These are phyloP conservation scores for Penicillium sp. DNA, from an alignment of 2,329 filamentous ascomycete species.

Conservation along the genomic window DNA sequence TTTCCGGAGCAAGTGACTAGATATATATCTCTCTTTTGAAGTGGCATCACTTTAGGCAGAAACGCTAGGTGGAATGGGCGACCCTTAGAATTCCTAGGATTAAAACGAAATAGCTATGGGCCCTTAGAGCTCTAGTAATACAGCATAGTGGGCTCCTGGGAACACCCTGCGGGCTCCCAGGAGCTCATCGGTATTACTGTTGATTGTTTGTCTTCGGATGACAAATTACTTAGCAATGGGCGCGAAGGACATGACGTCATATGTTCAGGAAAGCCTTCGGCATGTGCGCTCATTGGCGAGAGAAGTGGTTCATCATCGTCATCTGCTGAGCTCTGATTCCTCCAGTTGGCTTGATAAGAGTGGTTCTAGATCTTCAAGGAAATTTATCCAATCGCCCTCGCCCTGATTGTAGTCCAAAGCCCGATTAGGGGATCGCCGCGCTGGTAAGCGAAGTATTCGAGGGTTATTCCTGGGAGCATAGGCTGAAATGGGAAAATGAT, in stretches of 20 bases:
- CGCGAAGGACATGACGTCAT: not conserved
- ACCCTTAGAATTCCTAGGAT: not conserved
- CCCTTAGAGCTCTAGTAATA: not conserved
- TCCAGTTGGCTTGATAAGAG: not conserved
- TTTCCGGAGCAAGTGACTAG: too few relatives aligned
- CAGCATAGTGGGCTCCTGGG: not conserved
- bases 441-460: slow-evolving; percentile 1
- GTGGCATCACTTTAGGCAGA: too few relatives aligned
- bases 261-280: not conserved
- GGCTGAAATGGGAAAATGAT: not conserved
- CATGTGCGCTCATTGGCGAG: not conserved
- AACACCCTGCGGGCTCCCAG: not conserved
- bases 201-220: not conserved
- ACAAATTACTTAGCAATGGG: not conserved
- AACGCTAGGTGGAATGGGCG: too few relatives aligned
- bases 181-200: not conserved
- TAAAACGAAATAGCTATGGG: not conserved
- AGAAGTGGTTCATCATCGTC: not conserved
- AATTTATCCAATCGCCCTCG: not conserved
- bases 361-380: not conserved
- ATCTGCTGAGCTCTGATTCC: not conserved
- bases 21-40: too few relatives aligned
- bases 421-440: not conserved
- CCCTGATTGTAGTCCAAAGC: not conserved
- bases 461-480: not conserved